A percentile compares a stretch with the other conserved stretches of the same genome.
Evolutionary conservation across 352 stramenopile species (phyloP).

Genomic region (Lagenidium giganteum): DNA sequence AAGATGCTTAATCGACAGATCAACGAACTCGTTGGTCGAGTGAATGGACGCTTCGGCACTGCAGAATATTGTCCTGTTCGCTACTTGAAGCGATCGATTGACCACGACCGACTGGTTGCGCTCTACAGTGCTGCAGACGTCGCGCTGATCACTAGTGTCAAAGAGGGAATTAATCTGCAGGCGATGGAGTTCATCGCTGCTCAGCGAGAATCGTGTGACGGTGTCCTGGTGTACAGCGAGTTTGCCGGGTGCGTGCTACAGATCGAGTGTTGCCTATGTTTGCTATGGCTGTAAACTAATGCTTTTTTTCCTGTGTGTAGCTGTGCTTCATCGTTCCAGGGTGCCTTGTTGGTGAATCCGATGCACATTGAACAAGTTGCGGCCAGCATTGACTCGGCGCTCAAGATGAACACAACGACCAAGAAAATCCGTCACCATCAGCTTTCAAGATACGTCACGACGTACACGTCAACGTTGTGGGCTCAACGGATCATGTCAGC

Average conservation of each 20-base stretch:
- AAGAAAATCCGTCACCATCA: slow-evolving; percentile 86
- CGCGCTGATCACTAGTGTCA: slow-evolving; percentile 84
- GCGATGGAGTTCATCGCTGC: slow-evolving; percentile 90
- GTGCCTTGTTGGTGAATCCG: slow-evolving; percentile 83
- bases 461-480: slow-evolving; percentile 86
- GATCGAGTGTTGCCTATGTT: neutral
- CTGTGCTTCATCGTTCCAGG: slow-evolving; percentile 87
- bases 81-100: slow-evolving; percentile 85
- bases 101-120: slow-evolving; percentile 84
- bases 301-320: slow-evolving; percentile 28
- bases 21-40: slow-evolving; percentile 84
- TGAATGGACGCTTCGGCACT: slow-evolving; percentile 85
- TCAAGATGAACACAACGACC: slow-evolving; percentile 84
- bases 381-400: slow-evolving; percentile 72
- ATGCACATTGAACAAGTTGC: slow-evolving; percentile 88
- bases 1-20: slow-evolving; percentile 84
- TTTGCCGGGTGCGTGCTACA: slow-evolving; percentile 61
- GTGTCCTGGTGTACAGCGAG: slow-evolving; percentile 88
- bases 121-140: slow-evolving; percentile 88
- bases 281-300: neutral
- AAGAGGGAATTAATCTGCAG: slow-evolving; percentile 90
- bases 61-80: slow-evolving; percentile 86
- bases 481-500: slow-evolving; percentile 81
- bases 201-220: slow-evolving; percentile 75
- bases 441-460: slow-evolving; percentile 83